A percentile compares a stretch with the other conserved stretches of the same genome.
Conservation (phyloP, 2,329 filamentous ascomycete genomes). For the Pseudopithomyces maydicus region DNA sequence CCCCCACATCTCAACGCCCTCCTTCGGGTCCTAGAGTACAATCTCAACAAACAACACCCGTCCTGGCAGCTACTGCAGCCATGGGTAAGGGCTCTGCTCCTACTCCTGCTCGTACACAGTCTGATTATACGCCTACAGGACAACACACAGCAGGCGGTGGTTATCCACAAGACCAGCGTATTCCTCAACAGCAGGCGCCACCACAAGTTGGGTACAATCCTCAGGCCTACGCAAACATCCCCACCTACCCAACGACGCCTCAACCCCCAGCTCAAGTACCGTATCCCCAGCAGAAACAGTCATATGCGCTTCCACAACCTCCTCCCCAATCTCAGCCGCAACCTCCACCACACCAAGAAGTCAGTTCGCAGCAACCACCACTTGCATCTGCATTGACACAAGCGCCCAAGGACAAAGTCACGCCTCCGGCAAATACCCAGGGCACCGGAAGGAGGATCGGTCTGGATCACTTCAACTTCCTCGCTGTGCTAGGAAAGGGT, state of each 20-base stretch:
- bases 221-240: slow-evolving; percentile 68
- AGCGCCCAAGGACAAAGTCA: slow-evolving; percentile 57
- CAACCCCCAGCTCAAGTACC: slow-evolving; percentile 37
- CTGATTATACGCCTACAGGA: slow-evolving; percentile 46
- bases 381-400: slow-evolving; percentile 36
- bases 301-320: slow-evolving; percentile 43
- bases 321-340: slow-evolving; percentile 57
- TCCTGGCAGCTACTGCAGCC: slow-evolving; percentile 55
- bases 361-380: slow-evolving; percentile 41
- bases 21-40: slow-evolving; percentile 55
- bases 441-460: slow-evolving; percentile 86
- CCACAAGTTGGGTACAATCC: slow-evolving; percentile 74
- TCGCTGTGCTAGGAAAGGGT: slow-evolving; percentile 96
- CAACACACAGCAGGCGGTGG: slow-evolving; percentile 38
- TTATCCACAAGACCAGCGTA: slow-evolving; percentile 47
- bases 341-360: slow-evolving; percentile 52
- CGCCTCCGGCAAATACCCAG: slow-evolving; percentile 69
- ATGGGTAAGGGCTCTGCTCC: slow-evolving; percentile 50
- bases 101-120: slow-evolving; percentile 52
- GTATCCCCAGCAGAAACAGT: slow-evolving; percentile 43
- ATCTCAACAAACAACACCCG: slow-evolving; percentile 49
- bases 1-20: slow-evolving; percentile 55
- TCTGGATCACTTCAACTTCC: slow-evolving; percentile 98
- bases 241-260: slow-evolving; percentile 39
- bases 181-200: slow-evolving; percentile 51